These are phyloP conservation scores for Xylaria sp. DNA, from an alignment of 2,329 filamentous ascomycete genomes.

Conservation along the genomic window DNA sequence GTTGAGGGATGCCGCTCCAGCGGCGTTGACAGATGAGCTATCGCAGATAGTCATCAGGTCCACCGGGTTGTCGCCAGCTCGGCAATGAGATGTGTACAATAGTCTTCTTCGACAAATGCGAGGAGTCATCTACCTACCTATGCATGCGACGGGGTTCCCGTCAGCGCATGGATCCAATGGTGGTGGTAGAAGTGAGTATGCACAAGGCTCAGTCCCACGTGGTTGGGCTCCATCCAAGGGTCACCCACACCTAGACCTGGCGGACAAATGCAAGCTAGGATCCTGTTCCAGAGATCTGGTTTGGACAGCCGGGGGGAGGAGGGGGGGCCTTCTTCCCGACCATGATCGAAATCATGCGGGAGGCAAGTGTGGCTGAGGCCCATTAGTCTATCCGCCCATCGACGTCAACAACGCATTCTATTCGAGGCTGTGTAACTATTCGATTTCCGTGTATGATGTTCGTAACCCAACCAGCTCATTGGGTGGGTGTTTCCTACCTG, in stretches of 20 bases:
- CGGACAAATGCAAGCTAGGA: slow-evolving; percentile 20
- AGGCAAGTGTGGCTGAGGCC: slow-evolving; percentile 15
- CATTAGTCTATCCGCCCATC: neutral
- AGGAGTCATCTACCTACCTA: slow-evolving; percentile 1
- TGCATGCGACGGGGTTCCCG: neutral
- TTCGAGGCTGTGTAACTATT: slow-evolving; percentile 11
- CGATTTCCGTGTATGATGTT: neutral
- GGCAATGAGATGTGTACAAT: slow-evolving; percentile 35
- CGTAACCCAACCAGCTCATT: neutral
- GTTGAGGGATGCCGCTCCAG: slow-evolving; percentile 20
- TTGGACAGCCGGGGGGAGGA: slow-evolving; percentile 17
- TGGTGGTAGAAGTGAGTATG: slow-evolving; percentile 1
- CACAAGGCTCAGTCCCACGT: slow-evolving; percentile 9
- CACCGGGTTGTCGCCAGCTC: slow-evolving; percentile 19
- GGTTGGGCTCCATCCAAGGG: slow-evolving; percentile 7
- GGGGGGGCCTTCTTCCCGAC: no score
- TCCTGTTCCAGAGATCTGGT: slow-evolving; percentile 25
- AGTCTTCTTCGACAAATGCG: slow-evolving; percentile 23
- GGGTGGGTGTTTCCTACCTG: neutral
- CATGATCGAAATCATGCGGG: slow-evolving; percentile 17
- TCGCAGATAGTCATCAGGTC: slow-evolving; percentile 14
- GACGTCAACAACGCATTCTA: slow-evolving; percentile 1
- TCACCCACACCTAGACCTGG: slow-evolving; percentile 10
- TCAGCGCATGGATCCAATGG: slow-evolving; percentile 1
- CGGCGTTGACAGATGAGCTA: slow-evolving; percentile 25